Conservation (phyloP, 2,329 filamentous ascomycete genomes). For the Herpotrichia juniperi region DNA sequence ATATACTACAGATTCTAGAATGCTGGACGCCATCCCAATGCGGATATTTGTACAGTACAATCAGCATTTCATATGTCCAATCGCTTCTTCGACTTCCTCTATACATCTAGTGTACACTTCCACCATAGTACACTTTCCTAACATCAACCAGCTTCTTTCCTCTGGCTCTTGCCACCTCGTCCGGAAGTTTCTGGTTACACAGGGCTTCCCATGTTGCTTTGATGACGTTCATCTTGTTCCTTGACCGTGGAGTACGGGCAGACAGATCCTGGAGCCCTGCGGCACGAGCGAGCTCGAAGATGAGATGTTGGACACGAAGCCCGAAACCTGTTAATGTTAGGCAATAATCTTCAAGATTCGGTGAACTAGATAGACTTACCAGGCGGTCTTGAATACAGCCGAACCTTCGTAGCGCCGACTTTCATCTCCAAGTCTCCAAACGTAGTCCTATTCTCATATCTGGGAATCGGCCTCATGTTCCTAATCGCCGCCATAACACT, state of each 20-base stretch:
- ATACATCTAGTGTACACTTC: slow-evolving; percentile 50
- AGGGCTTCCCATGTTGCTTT: slow-evolving; percentile 89
- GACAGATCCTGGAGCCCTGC: slow-evolving; percentile 87
- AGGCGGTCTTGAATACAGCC: slow-evolving; percentile 82
- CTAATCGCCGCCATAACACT: slow-evolving; percentile 81
- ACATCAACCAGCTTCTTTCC: slow-evolving; percentile 97
- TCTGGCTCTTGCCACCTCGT: slow-evolving; percentile 85
- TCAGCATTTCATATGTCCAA: neutral
- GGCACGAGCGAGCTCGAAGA: slow-evolving; percentile 92
- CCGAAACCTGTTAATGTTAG: slow-evolving; percentile 73
- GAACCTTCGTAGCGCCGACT: slow-evolving; percentile 84
- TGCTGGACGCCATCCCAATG: slow-evolving; percentile 15
- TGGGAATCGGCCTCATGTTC: slow-evolving; percentile 89
- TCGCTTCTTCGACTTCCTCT: neutral
- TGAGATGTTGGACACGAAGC: slow-evolving; percentile 85
- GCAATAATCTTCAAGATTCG: neutral
- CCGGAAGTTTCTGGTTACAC: slow-evolving; percentile 81
- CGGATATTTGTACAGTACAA: slow-evolving; percentile 19
- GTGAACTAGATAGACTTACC: slow-evolving; percentile 63
- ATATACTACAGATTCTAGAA: slow-evolving; percentile 28
- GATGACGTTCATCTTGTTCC: slow-evolving; percentile 97
- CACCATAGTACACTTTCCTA: slow-evolving; percentile 95
- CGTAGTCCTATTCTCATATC: slow-evolving; percentile 92
- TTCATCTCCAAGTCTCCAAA: slow-evolving; percentile 85
- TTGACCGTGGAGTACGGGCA: slow-evolving; percentile 79